Percentiles rank a stretch among this genome's conserved stretches.
Evolutionary conservation across 495 filamentous ascomycete species (phyloP).

Genomic region (Aspergillus baeticus): DNA sequence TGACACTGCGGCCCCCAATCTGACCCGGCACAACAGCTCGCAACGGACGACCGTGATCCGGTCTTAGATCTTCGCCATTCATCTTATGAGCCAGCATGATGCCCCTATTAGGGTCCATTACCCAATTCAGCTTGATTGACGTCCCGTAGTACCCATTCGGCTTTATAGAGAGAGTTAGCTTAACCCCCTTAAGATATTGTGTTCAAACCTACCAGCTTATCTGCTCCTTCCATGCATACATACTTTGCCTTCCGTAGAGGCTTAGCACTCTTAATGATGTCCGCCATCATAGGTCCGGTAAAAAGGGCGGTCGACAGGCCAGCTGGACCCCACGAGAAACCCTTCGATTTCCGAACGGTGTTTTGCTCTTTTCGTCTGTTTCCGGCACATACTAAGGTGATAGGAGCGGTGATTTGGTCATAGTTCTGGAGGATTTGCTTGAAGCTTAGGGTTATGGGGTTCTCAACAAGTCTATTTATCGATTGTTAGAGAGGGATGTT

Average conservation of each 20-base stretch:
- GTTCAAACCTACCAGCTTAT: slow-evolving; percentile 59
- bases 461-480: slow-evolving; percentile 61
- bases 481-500: background rate
- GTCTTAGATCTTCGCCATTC: slow-evolving; percentile 83
- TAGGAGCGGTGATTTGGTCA: slow-evolving; percentile 80
- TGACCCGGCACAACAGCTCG: slow-evolving; percentile 87
- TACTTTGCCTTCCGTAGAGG: slow-evolving; percentile 74
- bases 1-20: slow-evolving; percentile 92
- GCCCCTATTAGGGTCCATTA: slow-evolving; percentile 77
- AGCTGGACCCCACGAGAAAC: slow-evolving; percentile 93
- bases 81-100: slow-evolving; percentile 91
- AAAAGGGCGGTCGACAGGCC: slow-evolving; percentile 88
- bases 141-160: slow-evolving; percentile 94
- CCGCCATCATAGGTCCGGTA: slow-evolving; percentile 77
- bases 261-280: slow-evolving; percentile 67
- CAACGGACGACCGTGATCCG: slow-evolving; percentile 87
- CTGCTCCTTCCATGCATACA: slow-evolving; percentile 92
- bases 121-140: slow-evolving; percentile 85
- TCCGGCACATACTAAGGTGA: slow-evolving; percentile 92
- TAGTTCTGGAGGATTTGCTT: slow-evolving; percentile 73
- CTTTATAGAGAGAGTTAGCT: slow-evolving; percentile 27
- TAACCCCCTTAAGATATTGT: background rate
- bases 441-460: slow-evolving; percentile 71
- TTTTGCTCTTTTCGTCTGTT: slow-evolving; percentile 97
- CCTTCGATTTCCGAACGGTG: slow-evolving; percentile 84